Evolutionary conservation across 2,329 filamentous ascomycete species (phyloP).

Genomic region (Sporothrix sp.): DNA sequence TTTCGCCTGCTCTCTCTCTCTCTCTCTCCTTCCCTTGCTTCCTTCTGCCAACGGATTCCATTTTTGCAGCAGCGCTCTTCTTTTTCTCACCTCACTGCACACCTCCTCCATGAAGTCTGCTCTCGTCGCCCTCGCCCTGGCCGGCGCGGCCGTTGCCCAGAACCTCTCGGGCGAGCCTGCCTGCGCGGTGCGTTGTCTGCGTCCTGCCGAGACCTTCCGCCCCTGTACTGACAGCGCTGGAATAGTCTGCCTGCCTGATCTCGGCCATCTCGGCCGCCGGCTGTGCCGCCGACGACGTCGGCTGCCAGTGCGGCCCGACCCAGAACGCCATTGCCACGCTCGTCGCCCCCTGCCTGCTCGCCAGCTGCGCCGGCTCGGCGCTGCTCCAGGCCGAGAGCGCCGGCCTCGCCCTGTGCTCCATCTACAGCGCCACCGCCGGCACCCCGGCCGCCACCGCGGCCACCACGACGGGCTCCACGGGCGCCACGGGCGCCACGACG

Average conservation of each 20-base stretch:
- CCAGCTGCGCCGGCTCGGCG: slow-evolving; percentile 22
- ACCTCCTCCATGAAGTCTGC: slow-evolving; percentile 19
- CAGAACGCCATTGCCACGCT: slow-evolving; percentile 24
- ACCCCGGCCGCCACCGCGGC: slow-evolving; percentile 7
- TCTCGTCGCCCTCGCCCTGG: slow-evolving; percentile 18
- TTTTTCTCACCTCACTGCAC: too few species aligned
- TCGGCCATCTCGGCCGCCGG: slow-evolving; percentile 36
- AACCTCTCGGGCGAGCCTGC: slow-evolving; percentile 27
- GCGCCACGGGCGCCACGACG: background rate
- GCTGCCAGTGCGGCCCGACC: slow-evolving; percentile 40
- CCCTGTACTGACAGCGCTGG: background rate
- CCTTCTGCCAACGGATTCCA: too few species aligned
- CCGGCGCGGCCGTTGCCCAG: slow-evolving; percentile 25
- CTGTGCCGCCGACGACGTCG: slow-evolving; percentile 36
- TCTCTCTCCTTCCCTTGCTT: too few species aligned
- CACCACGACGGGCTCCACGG: slow-evolving; percentile 3
- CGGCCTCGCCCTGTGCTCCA: slow-evolving; percentile 25
- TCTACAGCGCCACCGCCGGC: slow-evolving; percentile 20
- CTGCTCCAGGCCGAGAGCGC: slow-evolving; percentile 24
- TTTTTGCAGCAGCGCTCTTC: too few species aligned
- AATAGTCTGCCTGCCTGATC: slow-evolving; percentile 37
- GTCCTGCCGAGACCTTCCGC: too few species aligned
- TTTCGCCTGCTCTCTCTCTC: too few species aligned
- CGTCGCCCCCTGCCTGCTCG: slow-evolving; percentile 26
- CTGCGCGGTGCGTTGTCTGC: slow-evolving; percentile 27